Base-by-base conservation (phyloP, 371 early-diverging fungal species). In the Lichtheimia hyalospora region DNA sequence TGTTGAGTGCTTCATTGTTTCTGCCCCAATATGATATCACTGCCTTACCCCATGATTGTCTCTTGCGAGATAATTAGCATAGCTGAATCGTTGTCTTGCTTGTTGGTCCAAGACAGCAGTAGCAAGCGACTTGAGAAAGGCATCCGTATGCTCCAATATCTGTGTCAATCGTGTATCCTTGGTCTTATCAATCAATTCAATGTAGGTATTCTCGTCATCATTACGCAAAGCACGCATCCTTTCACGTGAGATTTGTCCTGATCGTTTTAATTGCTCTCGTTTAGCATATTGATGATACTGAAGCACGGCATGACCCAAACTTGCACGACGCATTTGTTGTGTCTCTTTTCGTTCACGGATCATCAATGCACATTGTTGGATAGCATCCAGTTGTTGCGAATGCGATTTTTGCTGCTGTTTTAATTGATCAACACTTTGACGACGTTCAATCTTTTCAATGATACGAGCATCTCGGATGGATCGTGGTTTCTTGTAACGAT, bases 101-200 rank as follows among this genome's bases (percentile, higher is more conserved):
- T 34, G 34, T 64, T 96, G 96, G 6, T 84, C 87, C 14, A 64
- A 42, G 34, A 64, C 92, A 34, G 92, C 90, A 39, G 82, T 77
- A 2, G 91, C 84, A 10, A 98, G 84, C 15, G 87, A 85, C 7
- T 81, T 77, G 61, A 98, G 83, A 73, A 92, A 98, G 28, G 77
- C 58, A 66, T 92, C 89, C 1, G 98, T 98, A 77, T 97, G 96
- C 52, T 82, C 71, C 44, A 98, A 76, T 59, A 98, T 70, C 58
- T 94, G 92, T n/a, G 92, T 88, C 63, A 97, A 89, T 67, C 97
- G 94, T 20, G 92, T 94, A 69, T 97, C 95, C 75, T 98, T 98
- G 41, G 92, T 89, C 72, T 95, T 77, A 67, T 95, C 96, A 61
- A 98, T 84, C 49, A 98, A 84, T 68, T 92, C 90, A 75, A 96